phyloP scores from a whole-genome alignment of 768 basidiomycete genomes.

The Tricholoma matsutake region DNA sequence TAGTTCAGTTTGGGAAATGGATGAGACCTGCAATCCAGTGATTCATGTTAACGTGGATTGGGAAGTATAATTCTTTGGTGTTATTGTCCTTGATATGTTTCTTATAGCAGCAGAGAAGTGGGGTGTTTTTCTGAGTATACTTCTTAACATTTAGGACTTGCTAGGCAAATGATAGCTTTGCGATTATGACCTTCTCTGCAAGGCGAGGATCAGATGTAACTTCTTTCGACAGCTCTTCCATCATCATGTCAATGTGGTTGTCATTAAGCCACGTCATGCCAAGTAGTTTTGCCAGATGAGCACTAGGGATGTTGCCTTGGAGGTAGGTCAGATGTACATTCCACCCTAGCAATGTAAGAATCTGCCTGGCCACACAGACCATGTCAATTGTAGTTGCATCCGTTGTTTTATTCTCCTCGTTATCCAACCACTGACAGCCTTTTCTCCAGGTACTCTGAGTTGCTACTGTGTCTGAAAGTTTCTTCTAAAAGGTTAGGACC shows the following conservation, averaged over 20 bases:
- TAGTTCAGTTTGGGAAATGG: slow-evolving; percentile 10
- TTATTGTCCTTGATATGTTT: slow-evolving; percentile 4
- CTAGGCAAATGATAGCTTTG: slow-evolving; percentile 5
- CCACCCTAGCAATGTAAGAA: slow-evolving; percentile 3
- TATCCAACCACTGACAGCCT: slow-evolving; percentile 8
- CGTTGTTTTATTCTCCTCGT: background rate
- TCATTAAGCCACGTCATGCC: slow-evolving; percentile 7
- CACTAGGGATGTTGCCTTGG: background rate
- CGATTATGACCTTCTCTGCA: slow-evolving; percentile 4
- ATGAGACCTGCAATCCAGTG: slow-evolving; percentile 20
- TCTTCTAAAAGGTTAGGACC: background rate
- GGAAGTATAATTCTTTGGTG: slow-evolving; percentile 11
- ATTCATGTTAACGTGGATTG: slow-evolving; percentile 15
- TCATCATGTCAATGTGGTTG: slow-evolving; percentile 10
- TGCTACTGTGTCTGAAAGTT: background rate
- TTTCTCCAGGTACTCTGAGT: slow-evolving; percentile 10
- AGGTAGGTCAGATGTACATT: slow-evolving; percentile 1
- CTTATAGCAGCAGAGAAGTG: slow-evolving; percentile 2
- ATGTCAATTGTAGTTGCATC: background rate
- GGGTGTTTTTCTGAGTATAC: background rate
- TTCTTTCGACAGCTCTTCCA: slow-evolving; percentile 7
- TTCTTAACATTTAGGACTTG: background rate
- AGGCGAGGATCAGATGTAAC: slow-evolving; percentile 7
- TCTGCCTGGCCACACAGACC: background rate
- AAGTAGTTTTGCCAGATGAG: slow-evolving; percentile 6